A percentile compares a stretch with the other conserved stretches of the same genome.
Evolutionary conservation across 805 yeast genomes (phyloP).

Genomic region (Candida maris): DNA sequence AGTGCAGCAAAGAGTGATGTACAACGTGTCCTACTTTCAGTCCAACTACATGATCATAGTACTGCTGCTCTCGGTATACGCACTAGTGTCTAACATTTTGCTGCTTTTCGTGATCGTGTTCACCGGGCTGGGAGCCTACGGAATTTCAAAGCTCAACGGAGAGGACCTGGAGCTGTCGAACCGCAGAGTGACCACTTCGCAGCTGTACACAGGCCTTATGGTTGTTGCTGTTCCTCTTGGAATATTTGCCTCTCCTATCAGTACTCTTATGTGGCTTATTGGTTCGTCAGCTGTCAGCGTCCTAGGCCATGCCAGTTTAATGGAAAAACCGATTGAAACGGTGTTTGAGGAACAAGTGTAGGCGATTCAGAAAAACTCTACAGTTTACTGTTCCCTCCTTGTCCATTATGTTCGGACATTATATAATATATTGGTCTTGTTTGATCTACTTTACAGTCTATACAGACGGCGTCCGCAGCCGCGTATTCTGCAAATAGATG

Average conservation of each 20-base stretch:
- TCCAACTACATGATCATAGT: constrained; percentile 81
- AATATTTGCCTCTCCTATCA: constrained; percentile 43
- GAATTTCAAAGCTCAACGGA: constrained; percentile 77
- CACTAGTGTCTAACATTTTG: constrained; percentile 80
- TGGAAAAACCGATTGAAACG: constrained; percentile 97
- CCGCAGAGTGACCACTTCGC: constrained; percentile 72
- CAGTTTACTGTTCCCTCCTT: too few species aligned
- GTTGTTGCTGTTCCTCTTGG: constrained; percentile 55
- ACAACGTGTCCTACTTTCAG: constrained; percentile 81
- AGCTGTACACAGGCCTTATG: constrained; percentile 82
- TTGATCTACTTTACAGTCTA: neutral
- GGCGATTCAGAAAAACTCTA: too few species aligned
- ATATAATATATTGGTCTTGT: too few species aligned
- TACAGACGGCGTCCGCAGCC: too few species aligned
- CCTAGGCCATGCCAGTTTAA: constrained; percentile 83
- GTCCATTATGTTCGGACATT: too few species aligned
- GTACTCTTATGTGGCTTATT: constrained; percentile 92
- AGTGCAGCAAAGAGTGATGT: constrained; percentile 81
- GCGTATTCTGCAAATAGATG: too few species aligned
- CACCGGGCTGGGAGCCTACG: constrained; percentile 69
- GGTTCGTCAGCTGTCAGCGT: constrained; percentile 89
- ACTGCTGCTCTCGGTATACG: constrained; percentile 70
- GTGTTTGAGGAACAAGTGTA: constrained; percentile 79
- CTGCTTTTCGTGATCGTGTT: constrained; percentile 78
- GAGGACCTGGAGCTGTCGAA: constrained; percentile 76